Percentiles rank a stretch among this genome's conserved stretches.
Evolutionary conservation across 805 yeast genomes (phyloP).

Genomic region (Starmera amethionina): DNA sequence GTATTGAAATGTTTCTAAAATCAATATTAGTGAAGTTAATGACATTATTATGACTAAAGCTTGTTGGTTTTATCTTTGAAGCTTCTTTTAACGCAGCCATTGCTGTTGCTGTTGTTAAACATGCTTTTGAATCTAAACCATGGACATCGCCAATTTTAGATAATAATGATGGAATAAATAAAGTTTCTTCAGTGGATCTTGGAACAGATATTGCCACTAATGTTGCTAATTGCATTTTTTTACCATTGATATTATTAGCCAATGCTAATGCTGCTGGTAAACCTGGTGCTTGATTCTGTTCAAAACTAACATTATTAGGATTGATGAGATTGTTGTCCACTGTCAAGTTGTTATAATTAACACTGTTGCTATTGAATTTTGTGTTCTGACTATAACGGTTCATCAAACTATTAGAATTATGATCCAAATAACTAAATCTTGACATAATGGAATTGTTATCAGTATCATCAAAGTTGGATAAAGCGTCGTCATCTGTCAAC

Average conservation of each 20-base stretch:
- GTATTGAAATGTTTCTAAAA: slow-evolving; percentile 25
- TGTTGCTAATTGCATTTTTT: slow-evolving; percentile 38
- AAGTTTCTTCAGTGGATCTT: slow-evolving; percentile 67
- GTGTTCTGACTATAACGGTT: neutral
- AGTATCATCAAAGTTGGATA: slow-evolving; percentile 7
- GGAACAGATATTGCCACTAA: slow-evolving; percentile 67
- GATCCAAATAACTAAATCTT: no score
- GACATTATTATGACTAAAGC: slow-evolving; percentile 15
- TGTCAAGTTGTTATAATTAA: neutral
- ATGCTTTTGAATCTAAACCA: slow-evolving; percentile 63
- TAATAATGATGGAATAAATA: slow-evolving; percentile 62
- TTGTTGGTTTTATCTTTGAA: slow-evolving; percentile 13
- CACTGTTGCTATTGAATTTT: slow-evolving; percentile 1
- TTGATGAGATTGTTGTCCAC: neutral
- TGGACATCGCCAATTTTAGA: slow-evolving; percentile 61
- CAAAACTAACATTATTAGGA: slow-evolving; percentile 37
- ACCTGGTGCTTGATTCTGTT: slow-evolving; percentile 67
- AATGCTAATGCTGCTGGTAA: slow-evolving; percentile 58
- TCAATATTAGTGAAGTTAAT: slow-evolving; percentile 25
- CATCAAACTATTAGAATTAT: no score
- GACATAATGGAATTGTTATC: neutral
- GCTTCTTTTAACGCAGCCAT: slow-evolving; percentile 58
- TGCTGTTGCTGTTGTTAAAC: slow-evolving; percentile 61
- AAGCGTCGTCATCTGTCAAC: slow-evolving; percentile 37
- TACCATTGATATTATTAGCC: slow-evolving; percentile 40